Conservation (phyloP, 2,329 filamentous ascomycete species). For the Graphiopsis chlorocephala region DNA sequence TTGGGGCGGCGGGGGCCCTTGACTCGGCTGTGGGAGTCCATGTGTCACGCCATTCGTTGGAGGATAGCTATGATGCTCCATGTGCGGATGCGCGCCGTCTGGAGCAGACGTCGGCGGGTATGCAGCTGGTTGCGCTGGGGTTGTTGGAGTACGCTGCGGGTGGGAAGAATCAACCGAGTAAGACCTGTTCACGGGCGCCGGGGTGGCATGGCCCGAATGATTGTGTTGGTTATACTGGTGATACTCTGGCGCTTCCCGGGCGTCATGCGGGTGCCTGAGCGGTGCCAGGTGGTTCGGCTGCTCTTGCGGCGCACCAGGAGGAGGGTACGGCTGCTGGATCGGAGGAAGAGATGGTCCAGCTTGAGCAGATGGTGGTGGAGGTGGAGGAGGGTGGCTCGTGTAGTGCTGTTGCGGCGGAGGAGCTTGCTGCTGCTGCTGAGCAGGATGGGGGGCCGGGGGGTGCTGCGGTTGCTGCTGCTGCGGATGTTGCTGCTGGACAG, state of each 20-base stretch:
- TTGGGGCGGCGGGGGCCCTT: constrained; percentile 13
- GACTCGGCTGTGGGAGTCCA: constrained; percentile 7
- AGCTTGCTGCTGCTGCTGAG: constrained; percentile 20
- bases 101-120: constrained; percentile 23
- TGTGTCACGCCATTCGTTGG: constrained; percentile 28
- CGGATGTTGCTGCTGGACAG: constrained; percentile 18
- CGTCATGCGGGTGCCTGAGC: constrained; percentile 25
- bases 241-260: constrained; percentile 27
- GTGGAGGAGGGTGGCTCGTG: constrained; percentile 13
- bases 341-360: constrained; percentile 25
- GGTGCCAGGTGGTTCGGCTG: constrained; percentile 26
- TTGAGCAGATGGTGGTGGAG: constrained; percentile 16
- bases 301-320: constrained; percentile 25
- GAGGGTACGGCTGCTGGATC: constrained; percentile 23
- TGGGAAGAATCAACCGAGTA: constrained; percentile 34
- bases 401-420: constrained; percentile 20
- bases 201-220: constrained; percentile 36
- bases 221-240: constrained; percentile 31
- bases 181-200: constrained; percentile 32
- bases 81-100: constrained; percentile 30
- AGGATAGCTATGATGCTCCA: constrained; percentile 31
- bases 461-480: constrained; percentile 20
- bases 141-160: constrained; percentile 33
- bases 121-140: constrained; percentile 30
- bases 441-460: constrained; percentile 14